Percentiles rank a stretch among this genome's conserved stretches.
Evolutionary conservation across 805 yeast genomes (phyloP).

Genomic region (Wickerhamomyces canadensis): DNA sequence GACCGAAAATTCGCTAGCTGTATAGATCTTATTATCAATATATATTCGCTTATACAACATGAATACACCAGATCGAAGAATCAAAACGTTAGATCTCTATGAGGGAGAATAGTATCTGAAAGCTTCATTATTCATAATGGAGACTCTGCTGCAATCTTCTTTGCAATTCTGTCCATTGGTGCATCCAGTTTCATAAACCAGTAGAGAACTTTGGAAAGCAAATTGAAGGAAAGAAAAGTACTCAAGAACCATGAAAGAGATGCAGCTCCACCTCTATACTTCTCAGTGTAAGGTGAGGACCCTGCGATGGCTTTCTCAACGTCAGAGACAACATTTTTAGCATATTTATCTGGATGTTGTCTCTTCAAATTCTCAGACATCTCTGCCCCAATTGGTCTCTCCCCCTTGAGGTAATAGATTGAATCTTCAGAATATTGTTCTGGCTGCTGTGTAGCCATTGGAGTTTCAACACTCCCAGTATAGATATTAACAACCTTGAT

Average conservation of each 20-base stretch:
- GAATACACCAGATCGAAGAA: no score
- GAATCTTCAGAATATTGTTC: no score
- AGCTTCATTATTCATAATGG: no score
- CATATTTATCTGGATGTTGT: slow-evolving; percentile 30
- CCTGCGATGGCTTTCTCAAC: slow-evolving; percentile 9
- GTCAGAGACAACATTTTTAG: slow-evolving; percentile 33
- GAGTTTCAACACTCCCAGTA: slow-evolving; percentile 4
- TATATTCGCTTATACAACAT: no score
- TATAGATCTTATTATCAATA: no score
- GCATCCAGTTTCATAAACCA: neutral
- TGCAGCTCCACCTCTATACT: slow-evolving; percentile 10
- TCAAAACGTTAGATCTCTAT: no score
- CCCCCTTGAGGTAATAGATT: slow-evolving; percentile 11
- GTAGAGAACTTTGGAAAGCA: neutral
- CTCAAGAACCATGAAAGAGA: slow-evolving; percentile 8
- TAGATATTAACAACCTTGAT: neutral
- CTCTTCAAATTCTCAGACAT: neutral
- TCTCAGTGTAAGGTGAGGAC: slow-evolving; percentile 4
- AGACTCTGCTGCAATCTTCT: no score
- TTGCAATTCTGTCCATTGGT: neutral
- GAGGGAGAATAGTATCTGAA: no score
- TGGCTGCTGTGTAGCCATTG: slow-evolving; percentile 14
- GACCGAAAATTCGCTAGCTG: no score
- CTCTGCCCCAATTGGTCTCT: no score
- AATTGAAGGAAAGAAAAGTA: slow-evolving; percentile 1